Base-by-base conservation (phyloP, 768 basidiomycete genomes). In the Nidula microcarpa region DNA sequence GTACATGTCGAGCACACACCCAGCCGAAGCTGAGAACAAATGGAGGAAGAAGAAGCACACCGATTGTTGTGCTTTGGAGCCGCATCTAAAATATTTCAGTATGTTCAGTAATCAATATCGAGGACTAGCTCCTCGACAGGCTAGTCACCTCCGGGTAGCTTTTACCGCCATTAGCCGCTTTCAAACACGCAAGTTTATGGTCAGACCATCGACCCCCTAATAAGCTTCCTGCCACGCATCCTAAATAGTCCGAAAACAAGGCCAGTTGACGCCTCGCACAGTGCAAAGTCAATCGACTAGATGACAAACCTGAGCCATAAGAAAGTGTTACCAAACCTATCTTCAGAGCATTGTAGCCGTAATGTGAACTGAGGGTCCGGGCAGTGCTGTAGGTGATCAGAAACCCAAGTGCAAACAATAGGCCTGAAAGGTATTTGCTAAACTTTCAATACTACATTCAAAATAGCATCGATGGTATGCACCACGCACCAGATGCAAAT, bases 321-420 rank as follows among this genome's bases (percentile, higher is more conserved):
- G 87, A 68, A 7, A 97, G 78, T 5, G 94, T 78, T 8, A 92
- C 82, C 30, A 94, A 66, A 3, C 94, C 94, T 47, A 89, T 82
- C 43, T 82, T 73, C 4, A 94, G 71, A 0, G 93, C 73, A 45
- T 80, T 72, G 65, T 87, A 93, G 32, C 75, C 63, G 60, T 95
- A 95, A 2, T 74, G 67, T 32, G 68, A 64, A 6, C 73, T 77
- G 9, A 95, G 75, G 1, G 89, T 91, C 54, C 88, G 77, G 6
- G 89, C 77, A 13, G 83, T 82, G 0, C 90, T 90, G 64, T 92
- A 95, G 2, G 81, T 71, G 36, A 94, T 75, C 43, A 81, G 74
- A 65, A 87, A 94, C 37, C 74, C 79, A 49, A 84, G 85, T 0
- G 84, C 87, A 60, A 89, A 94, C 9, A 86, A 68, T 18, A 90